Evolutionary conservation across 805 yeast genomes (phyloP), one percentile per base, ranked within the genome.

Genomic region (Wickerhamiella parazyma): DNA sequence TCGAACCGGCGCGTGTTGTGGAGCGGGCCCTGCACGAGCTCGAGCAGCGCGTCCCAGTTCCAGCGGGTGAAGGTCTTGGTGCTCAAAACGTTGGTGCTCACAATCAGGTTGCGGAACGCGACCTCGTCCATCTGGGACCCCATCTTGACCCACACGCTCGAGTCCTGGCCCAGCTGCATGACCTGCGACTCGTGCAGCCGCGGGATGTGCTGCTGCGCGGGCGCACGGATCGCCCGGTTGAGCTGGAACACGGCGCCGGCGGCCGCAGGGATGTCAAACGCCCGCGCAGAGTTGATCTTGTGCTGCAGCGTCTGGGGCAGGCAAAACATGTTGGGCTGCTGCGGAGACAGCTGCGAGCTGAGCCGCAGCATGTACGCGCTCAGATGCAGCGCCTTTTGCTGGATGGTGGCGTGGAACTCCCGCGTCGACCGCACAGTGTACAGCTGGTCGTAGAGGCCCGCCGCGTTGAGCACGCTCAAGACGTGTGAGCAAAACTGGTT

Each of bases 1-100:
- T 85, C 94, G 35, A 91, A 67, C 39, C 84, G 66, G 49, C 68
- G 73, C 0, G 82, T 78, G 53, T 75, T 78, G 46, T 73, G 60
- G n/a, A 91, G 61, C 0, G 96, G 95, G 0, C 95, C 95, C 51
- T 72, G 78, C 51, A 85, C 71, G n/a, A 91, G 62, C 46, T 76
- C 80, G 14, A 72, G 64, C 0, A 91, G 65, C 1, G 78, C 64
- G 20, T 70, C 73, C 94, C 96, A 87, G 55, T 86, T 78, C 99
- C 99, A 91, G 41, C 75, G 76, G 1, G 76, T 66, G 55, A 70
- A 86, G 43, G 78, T 83, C 55, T 89, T 91, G 0, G 93, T 77
- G 4, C 79, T 70, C 33, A 85, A 60, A 1, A 91, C 86, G 49
- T 70, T 76, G 0, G 94, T 76, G 38, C 78, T 78, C 22, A 65